Conservation (phyloP, 257 asterid species). For the Coffea canephora region DNA sequence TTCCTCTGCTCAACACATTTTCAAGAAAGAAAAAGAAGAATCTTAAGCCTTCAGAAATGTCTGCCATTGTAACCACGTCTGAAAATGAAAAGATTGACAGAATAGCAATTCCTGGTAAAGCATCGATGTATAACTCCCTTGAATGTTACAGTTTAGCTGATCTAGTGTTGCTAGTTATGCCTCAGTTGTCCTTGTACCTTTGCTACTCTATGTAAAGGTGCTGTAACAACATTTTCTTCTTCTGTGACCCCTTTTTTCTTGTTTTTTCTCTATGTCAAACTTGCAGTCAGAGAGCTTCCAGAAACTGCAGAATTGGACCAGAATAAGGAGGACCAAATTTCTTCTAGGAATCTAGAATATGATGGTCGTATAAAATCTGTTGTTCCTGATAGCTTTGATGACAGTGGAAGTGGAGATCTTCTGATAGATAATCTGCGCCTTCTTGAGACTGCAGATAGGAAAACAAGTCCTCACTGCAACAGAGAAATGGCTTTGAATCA, state of each 20-base stretch:
- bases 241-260: constrained; percentile 2
- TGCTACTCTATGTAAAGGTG: not conserved
- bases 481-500: constrained; percentile 16
- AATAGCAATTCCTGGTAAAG: constrained; percentile 49
- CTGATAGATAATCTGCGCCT: constrained; percentile 30
- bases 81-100: constrained; percentile 29
- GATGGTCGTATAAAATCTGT: constrained; percentile 35
- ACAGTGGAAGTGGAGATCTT: constrained; percentile 30
- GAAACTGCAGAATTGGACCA: constrained; percentile 31
- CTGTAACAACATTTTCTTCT: not conserved
- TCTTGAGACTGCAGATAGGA: constrained; percentile 32
- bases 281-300: constrained; percentile 37
- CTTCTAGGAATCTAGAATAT: constrained; percentile 31
- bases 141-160: constrained; percentile 14
- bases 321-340: constrained; percentile 26
- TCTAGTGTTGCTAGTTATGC: constrained; percentile 6
- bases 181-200: not conserved
- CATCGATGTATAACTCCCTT: constrained; percentile 16
- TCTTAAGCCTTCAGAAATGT: constrained; percentile 25
- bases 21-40: constrained; percentile 63
- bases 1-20: constrained; percentile 78
- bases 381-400: constrained; percentile 74
- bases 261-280: constrained; percentile 9
- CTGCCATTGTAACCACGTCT: constrained; percentile 29
- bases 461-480: constrained; percentile 16